Base-by-base conservation (phyloP, 352 stramenopile species). In the Phytophthora pini region DNA sequence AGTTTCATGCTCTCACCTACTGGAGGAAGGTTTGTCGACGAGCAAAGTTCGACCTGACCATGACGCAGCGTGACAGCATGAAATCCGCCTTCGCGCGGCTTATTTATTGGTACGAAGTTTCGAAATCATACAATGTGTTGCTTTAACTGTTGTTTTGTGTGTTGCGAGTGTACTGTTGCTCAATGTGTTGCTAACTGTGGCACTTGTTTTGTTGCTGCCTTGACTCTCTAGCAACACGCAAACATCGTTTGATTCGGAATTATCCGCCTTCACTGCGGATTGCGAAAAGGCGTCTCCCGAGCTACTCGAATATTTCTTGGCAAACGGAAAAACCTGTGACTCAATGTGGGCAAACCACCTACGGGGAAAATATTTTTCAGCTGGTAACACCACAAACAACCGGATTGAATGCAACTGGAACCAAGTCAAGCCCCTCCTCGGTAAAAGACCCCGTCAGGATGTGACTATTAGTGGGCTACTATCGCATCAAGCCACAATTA, bases 401-500 rank as follows among this genome's bases (percentile, higher is more conserved):
- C 34, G 56, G 1, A 66, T 76, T 11, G 52, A 72, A 40, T 40
- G 40, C 4, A 76, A 72, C 17, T 69, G 53, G 36, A 68, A 72
- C 12, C 53, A 66, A 11, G 13, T 76, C 4, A 76, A 76, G 46
- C 15, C 65, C 0, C 44, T 69, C 6, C 20, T 65, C 5, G 49
- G 56, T 1, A 52, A 57, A 15, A 43, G 52, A 2, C 24, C 66
- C 2, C 43, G 52, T 3, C 36, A 65, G 0, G 56, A 68, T 22
- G 60, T 45, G 2, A 68, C 45, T 1, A 50, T 51, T 58, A 36
- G 43, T 20, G 24, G 50, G 34, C n/a, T 74, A 8, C 15, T 66
- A 13, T 56, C 22, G 49, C 27, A 68, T 22, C 56, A 72, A 56
- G 38, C 49, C 27, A 47, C 29, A 4, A 41, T 65, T 17, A 7